Base-by-base conservation (phyloP, 2,329 filamentous ascomycete species). In the Epichloe amarillans region DNA sequence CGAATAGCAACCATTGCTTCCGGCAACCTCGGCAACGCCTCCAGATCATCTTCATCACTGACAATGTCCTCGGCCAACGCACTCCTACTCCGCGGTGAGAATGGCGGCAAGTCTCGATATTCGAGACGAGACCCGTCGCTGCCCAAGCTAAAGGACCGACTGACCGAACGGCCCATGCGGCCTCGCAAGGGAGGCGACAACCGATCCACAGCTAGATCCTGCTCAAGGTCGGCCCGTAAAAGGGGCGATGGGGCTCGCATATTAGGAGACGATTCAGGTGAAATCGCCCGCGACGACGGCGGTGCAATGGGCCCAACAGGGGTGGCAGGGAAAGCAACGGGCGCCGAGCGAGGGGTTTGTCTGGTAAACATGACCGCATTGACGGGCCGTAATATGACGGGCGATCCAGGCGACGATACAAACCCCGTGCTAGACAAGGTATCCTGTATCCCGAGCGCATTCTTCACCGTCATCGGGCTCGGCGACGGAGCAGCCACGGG, bases 181-280 rank as follows among this genome's bases (percentile, higher is more conserved):
- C 62, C 62, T 2, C 64, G 56, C 0, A 63, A 48, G 6, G 64
- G 66, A 0, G 67, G 66, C 0, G 67, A 69, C 3, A 69, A 57
- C 4, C 67, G 61, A 46, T 69, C 66, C 1, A 69, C 60, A 19
- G 65, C 64, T 1, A 69, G 60, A 17, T 69, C 67, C 41, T 69
- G 67, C 5, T 69, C 67, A 10, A 69, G 58, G 35, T 64, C 64
- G 4, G 66, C 61, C 1, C 61, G 64, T 3, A 69, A 56, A 6
- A 69, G 54, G 1, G 66, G 65, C 0, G 65, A 66, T 0, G 63
- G 60, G 0, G 61, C 59, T 4, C 55, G 55, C 43, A 63, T 56
- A 17, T 17, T 17, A 10, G 65, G 58, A 4, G 58, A 62, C n/a
- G 64, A 63, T 19, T 59, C 57, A 3, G 64, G 62, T 14, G 63